Percentiles rank a stretch among this genome's conserved stretches.
These are phyloP conservation scores for Neospora caninum DNA, from an alignment of 169 alveolate genomes.

Conservation along the genomic window DNA sequence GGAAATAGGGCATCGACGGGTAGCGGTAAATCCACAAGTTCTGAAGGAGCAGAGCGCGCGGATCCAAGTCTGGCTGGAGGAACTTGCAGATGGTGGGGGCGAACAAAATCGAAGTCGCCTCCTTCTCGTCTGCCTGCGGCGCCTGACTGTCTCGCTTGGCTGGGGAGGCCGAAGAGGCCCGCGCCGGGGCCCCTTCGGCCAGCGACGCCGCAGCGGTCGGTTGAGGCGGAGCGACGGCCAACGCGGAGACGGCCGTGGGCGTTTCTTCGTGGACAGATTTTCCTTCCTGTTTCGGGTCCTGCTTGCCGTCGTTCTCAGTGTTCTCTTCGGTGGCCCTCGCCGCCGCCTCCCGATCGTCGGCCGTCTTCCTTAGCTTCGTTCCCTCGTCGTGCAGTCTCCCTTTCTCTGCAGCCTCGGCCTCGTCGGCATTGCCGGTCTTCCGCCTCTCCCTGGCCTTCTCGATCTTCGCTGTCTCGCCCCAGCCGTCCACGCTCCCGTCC, in stretches of 20 bases:
- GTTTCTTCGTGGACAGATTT: no score
- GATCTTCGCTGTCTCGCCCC: not conserved
- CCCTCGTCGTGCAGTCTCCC: not conserved
- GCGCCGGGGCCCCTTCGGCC: not conserved
- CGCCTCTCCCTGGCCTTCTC: not conserved
- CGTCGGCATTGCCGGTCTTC: not conserved
- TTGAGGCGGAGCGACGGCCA: no score
- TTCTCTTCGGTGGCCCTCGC: not conserved
- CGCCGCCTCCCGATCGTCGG: not conserved
- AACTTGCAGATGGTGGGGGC: constrained; percentile 38
- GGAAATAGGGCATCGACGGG: constrained; percentile 27
- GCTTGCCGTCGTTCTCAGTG: not conserved
- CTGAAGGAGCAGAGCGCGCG: constrained; percentile 33
- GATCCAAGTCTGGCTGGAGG: constrained; percentile 24
- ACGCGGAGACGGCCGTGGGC: no score
- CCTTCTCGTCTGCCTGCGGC: not conserved
- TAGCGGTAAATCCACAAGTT: constrained; percentile 7
- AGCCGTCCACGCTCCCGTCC: not conserved
- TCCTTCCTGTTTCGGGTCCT: no score
- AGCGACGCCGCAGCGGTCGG: no score
- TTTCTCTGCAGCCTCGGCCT: not conserved
- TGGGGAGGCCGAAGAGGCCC: not conserved
- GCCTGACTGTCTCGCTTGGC: not conserved
- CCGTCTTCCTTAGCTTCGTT: not conserved
- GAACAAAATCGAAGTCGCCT: not conserved